These are phyloP conservation scores for Aspergillus vadensis DNA, from an alignment of 2,329 filamentous ascomycete genomes.

Conservation along the genomic window DNA sequence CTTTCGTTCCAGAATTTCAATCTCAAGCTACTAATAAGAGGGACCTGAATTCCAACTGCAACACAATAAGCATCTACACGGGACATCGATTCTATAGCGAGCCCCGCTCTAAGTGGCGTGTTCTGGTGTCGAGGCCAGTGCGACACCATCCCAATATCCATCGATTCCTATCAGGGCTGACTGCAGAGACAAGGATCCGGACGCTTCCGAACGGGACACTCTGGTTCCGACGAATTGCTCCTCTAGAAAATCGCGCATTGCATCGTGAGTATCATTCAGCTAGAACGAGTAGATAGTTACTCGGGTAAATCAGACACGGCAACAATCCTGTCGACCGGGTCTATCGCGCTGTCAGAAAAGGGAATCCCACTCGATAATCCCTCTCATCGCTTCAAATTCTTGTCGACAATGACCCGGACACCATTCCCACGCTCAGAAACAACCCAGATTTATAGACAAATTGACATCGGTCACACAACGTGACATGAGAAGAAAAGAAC, in stretches of 20 bases:
- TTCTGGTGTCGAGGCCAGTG: too few species aligned
- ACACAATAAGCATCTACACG: too few species aligned
- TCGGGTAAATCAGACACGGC: neutral
- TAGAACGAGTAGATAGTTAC: neutral
- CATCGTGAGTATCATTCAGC: slow-evolving; percentile 1
- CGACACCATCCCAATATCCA: too few species aligned
- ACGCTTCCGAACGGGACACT: neutral
- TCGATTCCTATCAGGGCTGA: neutral
- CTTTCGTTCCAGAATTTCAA: too few species aligned
- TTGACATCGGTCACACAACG: neutral
- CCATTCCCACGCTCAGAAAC: slow-evolving; percentile 10
- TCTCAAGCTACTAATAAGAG: too few species aligned
- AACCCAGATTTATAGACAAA: slow-evolving; percentile 1
- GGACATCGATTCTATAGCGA: neutral
- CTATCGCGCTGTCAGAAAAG: slow-evolving; percentile 5
- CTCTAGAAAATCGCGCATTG: neutral
- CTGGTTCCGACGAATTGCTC: neutral
- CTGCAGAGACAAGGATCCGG: neutral
- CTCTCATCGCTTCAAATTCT: neutral
- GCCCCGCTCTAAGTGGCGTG: neutral
- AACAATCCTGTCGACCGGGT: neutral
- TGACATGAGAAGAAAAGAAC: neutral
- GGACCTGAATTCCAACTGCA: too few species aligned
- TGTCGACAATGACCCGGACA: neutral
- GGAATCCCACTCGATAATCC: neutral